Evolutionary conservation across 2,329 filamentous ascomycete genomes (phyloP).

Genomic region (Ophiostoma himal-ulmi): DNA sequence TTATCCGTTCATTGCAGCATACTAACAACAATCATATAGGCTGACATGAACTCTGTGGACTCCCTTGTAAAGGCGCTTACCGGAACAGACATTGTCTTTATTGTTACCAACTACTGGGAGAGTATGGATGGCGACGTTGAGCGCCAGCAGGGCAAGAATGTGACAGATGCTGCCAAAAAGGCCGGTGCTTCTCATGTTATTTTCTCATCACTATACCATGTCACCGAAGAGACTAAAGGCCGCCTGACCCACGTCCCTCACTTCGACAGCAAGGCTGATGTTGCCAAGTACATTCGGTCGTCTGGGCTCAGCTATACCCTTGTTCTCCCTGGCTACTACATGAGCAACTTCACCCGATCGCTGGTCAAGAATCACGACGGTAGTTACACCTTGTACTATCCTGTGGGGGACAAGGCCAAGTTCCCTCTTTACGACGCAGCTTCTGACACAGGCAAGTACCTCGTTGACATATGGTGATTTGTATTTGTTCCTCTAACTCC

Average conservation of each 20-base stretch:
- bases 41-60: neutral
- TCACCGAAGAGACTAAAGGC: neutral
- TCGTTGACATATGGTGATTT: neutral
- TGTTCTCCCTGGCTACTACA: neutral
- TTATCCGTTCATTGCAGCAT: neutral
- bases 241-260: neutral
- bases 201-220: neutral
- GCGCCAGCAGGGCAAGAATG: constrained; percentile 6
- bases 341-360: neutral
- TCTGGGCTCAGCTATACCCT: neutral
- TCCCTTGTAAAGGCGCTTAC: neutral
- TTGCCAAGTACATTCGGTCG: constrained; percentile 4
- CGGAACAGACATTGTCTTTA: neutral
- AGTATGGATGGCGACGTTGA: neutral
- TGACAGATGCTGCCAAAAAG: neutral
- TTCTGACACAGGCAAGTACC: neutral
- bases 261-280: constrained; percentile 2
- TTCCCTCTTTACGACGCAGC: neutral
- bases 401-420: neutral
- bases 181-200: neutral
- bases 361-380: neutral
- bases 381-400: neutral
- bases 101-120: constrained; percentile 2
- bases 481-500: neutral
- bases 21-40: neutral